Percentiles rank a stretch among this genome's conserved stretches.
phyloP scores from a whole-genome alignment of 768 basidiomycete genomes.

The Amanita jacksonii region DNA sequence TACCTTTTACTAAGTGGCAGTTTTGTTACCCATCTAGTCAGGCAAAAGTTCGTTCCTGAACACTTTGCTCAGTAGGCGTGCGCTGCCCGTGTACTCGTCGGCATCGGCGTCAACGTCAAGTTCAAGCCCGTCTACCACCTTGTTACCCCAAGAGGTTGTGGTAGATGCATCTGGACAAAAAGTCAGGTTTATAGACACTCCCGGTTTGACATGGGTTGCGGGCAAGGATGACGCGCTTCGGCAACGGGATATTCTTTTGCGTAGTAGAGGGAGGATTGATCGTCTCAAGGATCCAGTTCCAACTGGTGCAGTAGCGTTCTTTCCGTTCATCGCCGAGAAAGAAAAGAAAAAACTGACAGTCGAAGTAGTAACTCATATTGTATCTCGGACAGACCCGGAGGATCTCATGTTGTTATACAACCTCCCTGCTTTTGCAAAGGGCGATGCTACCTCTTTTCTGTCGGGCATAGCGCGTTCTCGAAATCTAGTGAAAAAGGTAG shows the following conservation, averaged over 20 bases:
- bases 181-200: constrained; percentile 76
- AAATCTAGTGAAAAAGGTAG: constrained; percentile 70
- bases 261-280: constrained; percentile 77
- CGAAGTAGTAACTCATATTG: constrained; percentile 64
- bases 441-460: constrained; percentile 66
- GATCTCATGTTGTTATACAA: constrained; percentile 88
- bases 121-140: constrained; percentile 64
- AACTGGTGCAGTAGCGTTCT: constrained; percentile 41
- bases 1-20: too few relatives aligned
- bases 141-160: constrained; percentile 52
- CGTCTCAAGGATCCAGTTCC: constrained; percentile 71
- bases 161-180: constrained; percentile 36
- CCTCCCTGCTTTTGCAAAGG: constrained; percentile 66
- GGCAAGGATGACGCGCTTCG: constrained; percentile 31
- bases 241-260: constrained; percentile 66
- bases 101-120: constrained; percentile 32
- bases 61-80: constrained; percentile 47
- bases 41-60: constrained; percentile 87
- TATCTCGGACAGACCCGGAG: constrained; percentile 58
- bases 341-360: too few relatives aligned
- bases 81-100: constrained; percentile 51
- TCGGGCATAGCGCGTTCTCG: constrained; percentile 66
- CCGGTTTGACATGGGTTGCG: constrained; percentile 59
- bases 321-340: too few relatives aligned
- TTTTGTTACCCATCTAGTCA: constrained; percentile 43